Evolutionary conservation across 2,329 filamentous ascomycete genomes (phyloP).

Genomic region (Nemania serpens): DNA sequence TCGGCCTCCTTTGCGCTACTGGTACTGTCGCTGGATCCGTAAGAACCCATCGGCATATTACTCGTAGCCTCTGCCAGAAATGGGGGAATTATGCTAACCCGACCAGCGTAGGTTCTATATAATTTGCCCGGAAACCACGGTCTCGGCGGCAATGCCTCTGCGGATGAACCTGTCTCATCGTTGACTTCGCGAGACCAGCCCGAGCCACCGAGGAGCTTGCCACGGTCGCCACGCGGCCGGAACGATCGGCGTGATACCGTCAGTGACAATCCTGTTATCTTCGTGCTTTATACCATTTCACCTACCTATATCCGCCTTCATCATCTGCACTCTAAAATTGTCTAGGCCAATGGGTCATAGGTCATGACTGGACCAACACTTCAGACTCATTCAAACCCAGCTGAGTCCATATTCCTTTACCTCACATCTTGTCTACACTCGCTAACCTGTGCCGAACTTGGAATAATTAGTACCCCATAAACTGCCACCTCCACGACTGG

Average conservation of each 20-base stretch:
- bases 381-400: too few species aligned
- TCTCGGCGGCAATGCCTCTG: not conserved
- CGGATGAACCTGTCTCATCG: not conserved
- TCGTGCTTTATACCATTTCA: not conserved
- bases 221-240: not conserved
- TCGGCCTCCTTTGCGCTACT: conserved; percentile 7
- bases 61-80: too few species aligned
- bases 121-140: not conserved
- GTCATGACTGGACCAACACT: too few species aligned
- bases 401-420: too few species aligned
- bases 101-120: not conserved
- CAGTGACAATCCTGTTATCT: not conserved
- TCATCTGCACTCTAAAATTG: too few species aligned
- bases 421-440: too few species aligned
- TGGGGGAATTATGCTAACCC: not conserved
- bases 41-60: conserved; percentile 2
- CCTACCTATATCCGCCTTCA: too few species aligned
- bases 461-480: conserved; percentile 21
- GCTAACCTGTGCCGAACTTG: too few species aligned
- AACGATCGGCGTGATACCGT: conserved; percentile 20
- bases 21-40: conserved; percentile 8
- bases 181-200: not conserved
- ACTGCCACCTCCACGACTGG: conserved; percentile 26
- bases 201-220: not conserved
- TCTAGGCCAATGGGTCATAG: too few species aligned